Percentiles rank a stretch among this genome's conserved stretches.
phyloP scores from a whole-genome alignment of 1,284 basidiomycete genomes.

The Tremellales sp. region DNA sequence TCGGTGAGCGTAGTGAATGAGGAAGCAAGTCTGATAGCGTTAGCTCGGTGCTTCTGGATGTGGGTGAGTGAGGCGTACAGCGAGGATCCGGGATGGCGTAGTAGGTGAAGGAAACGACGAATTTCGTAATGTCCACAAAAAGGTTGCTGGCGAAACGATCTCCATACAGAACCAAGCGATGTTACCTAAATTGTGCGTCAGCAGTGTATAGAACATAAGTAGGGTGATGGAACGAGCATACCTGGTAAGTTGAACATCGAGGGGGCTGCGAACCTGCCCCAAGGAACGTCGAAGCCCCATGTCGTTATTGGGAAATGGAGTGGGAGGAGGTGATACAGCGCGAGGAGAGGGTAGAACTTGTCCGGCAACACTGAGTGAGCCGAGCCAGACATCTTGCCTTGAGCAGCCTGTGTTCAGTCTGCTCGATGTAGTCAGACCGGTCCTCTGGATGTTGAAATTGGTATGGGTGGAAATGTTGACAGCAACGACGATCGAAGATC shows the following conservation, averaged over 20 bases:
- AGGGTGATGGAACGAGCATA: conserved; percentile 24
- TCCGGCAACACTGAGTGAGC: too few species aligned
- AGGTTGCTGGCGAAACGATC: conserved; percentile 61
- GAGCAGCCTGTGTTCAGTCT: too few species aligned
- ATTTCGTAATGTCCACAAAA: conserved; percentile 7
- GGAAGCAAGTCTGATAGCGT: conserved; percentile 7
- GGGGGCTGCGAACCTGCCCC: conserved; percentile 66
- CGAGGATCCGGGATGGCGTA: conserved; percentile 57
- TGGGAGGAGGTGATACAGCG: conserved; percentile 47
- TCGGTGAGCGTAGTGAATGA: conserved; percentile 79
- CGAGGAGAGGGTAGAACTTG: conserved; percentile 29
- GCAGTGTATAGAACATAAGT: conserved; percentile 24
- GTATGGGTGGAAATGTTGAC: too few species aligned
- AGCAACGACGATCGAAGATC: too few species aligned
- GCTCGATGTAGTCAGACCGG: too few species aligned
- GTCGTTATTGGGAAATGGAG: conserved; percentile 46
- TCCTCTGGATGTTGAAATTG: too few species aligned
- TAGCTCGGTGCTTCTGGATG: not conserved
- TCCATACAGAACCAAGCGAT: conserved; percentile 83
- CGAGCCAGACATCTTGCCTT: too few species aligned
- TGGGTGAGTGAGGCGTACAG: conserved; percentile 25
- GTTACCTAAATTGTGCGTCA: conserved; percentile 34
- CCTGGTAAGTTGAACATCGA: conserved; percentile 58
- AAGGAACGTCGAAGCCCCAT: conserved; percentile 61
- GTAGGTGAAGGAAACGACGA: conserved; percentile 38